phyloP scores from a whole-genome alignment of 352 stramenopile genomes.

The Globisporangium rhizosaccharum region DNA sequence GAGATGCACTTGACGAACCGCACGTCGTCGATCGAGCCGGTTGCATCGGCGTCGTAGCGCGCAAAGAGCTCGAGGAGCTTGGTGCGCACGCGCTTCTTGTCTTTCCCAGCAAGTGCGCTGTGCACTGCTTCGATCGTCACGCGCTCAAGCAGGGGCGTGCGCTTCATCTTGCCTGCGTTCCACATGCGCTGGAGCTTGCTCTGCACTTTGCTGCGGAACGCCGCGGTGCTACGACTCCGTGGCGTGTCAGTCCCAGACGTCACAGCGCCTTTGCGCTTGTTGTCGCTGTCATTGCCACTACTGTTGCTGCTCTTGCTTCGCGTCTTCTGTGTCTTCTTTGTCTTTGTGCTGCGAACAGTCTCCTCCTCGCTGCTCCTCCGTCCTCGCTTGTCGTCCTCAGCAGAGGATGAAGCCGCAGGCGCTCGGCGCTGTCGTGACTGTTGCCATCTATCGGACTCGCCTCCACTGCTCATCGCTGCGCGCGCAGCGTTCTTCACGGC shows the following conservation, averaged over 20 bases:
- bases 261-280: not conserved
- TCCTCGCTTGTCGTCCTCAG: not conserved
- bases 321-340: not conserved
- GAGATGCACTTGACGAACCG: constrained; percentile 57
- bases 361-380: not conserved
- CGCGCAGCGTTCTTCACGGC: not conserved
- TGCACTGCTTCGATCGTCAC: constrained; percentile 42
- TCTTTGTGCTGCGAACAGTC: constrained; percentile 6
- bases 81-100: constrained; percentile 29
- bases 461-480: too few relatives aligned
- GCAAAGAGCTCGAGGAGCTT: constrained; percentile 46
- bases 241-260: constrained; percentile 9
- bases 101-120: constrained; percentile 40
- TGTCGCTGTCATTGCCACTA: not conserved
- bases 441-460: not conserved
- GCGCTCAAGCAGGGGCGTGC: constrained; percentile 41
- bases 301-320: not conserved
- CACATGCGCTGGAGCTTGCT: constrained; percentile 23
- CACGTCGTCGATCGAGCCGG: constrained; percentile 24
- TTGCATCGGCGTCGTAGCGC: constrained; percentile 39
- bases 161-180: constrained; percentile 41
- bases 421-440: too few relatives aligned
- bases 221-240: not conserved
- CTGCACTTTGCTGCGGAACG: constrained; percentile 13
- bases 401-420: too few relatives aligned